These are phyloP conservation scores for Primulina huaijiensis DNA, from an alignment of 257 asterid species.

Conservation along the genomic window DNA sequence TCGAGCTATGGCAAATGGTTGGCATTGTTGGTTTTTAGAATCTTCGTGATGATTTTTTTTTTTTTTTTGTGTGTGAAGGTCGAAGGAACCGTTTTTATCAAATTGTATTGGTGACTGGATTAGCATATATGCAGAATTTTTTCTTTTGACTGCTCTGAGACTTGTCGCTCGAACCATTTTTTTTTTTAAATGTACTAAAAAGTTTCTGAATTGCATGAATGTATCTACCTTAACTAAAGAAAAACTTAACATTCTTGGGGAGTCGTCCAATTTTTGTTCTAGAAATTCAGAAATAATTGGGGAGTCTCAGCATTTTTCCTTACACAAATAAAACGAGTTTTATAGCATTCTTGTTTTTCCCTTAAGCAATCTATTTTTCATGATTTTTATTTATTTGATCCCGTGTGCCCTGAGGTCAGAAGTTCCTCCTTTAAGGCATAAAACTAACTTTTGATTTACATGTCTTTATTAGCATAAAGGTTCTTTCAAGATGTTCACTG, in stretches of 20 bases:
- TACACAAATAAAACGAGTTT: background rate
- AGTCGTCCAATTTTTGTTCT: background rate
- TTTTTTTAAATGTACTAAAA: no score
- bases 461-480: conserved; percentile 4
- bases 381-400: background rate
- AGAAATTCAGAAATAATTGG: no score
- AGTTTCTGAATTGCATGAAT: background rate
- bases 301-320: background rate
- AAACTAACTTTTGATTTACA: background rate
- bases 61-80: no score
- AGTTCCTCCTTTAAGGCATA: background rate
- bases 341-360: background rate
- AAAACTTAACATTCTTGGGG: background rate
- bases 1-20: background rate
- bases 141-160: background rate
- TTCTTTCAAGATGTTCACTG: conserved; percentile 47
- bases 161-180: background rate
- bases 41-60: background rate
- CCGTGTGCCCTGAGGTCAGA: background rate
- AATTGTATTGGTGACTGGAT: background rate
- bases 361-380: background rate
- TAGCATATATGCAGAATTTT: background rate
- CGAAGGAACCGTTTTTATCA: no score
- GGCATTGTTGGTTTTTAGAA: background rate
- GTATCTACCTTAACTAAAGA: background rate